A percentile compares a stretch with the other conserved stretches of the same genome.
Conservation (phyloP, 2,329 filamentous ascomycete species). For the Peltaster fructicola region DNA sequence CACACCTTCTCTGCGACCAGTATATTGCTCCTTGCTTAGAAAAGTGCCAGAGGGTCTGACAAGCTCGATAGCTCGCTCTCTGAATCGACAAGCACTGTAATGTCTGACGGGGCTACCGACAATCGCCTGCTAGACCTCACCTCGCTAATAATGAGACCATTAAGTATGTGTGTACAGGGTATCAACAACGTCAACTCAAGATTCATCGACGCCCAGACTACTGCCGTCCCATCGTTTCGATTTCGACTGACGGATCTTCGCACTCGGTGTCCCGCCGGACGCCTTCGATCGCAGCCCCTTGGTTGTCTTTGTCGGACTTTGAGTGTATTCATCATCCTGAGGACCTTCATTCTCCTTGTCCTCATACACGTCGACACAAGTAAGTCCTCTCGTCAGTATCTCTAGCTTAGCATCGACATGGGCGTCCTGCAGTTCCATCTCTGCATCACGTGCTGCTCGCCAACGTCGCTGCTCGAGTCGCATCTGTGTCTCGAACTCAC, state of each 20-base stretch:
- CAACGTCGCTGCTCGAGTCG: constrained; percentile 62
- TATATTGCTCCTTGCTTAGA: too few relatives aligned
- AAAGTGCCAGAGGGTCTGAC: too few relatives aligned
- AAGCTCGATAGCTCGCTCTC: too few relatives aligned
- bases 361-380: constrained; percentile 26
- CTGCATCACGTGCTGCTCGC: constrained; percentile 60
- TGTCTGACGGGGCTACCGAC: too few relatives aligned
- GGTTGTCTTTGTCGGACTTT: too few relatives aligned
- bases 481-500: constrained; percentile 67
- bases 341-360: constrained; percentile 24
- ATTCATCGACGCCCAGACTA: constrained; percentile 16
- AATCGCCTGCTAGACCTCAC: too few relatives aligned
- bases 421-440: constrained; percentile 60
- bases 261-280: constrained; percentile 25
- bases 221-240: constrained; percentile 28
- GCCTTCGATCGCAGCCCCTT: constrained; percentile 23
- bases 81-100: too few relatives aligned
- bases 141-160: too few relatives aligned
- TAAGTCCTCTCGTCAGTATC: constrained; percentile 42
- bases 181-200: constrained; percentile 4
- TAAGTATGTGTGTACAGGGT: too few relatives aligned
- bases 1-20: too few relatives aligned
- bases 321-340: constrained; percentile 22
- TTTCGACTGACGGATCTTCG: constrained; percentile 33
- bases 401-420: constrained; percentile 82